Evolutionary conservation across 768 basidiomycete species (phyloP).

Genomic region (Suillus clintonianus): DNA sequence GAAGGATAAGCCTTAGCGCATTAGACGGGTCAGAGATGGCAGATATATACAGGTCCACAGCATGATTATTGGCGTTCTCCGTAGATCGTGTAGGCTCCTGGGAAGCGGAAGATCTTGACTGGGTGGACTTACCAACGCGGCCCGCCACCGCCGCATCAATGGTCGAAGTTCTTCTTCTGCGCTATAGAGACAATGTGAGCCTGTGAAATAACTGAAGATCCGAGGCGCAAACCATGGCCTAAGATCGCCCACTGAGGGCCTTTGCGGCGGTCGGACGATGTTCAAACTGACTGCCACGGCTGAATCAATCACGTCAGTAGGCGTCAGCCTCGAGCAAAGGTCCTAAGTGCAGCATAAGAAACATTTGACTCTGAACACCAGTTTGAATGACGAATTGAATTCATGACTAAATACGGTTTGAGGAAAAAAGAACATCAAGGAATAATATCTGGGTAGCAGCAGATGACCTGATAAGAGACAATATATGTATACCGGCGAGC

Average conservation of each 20-base stretch:
- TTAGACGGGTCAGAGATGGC: conserved; percentile 11
- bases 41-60: conserved; percentile 68
- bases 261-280: conserved; percentile 68
- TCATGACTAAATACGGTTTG: conserved; percentile 50
- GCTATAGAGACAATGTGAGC: conserved; percentile 40
- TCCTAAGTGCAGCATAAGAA: conserved; percentile 2
- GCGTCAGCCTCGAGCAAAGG: not conserved
- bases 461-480: conserved; percentile 34
- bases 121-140: conserved; percentile 43
- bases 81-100: conserved; percentile 35
- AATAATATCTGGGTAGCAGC: conserved; percentile 34
- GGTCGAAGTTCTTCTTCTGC: conserved; percentile 73
- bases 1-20: conserved; percentile 10
- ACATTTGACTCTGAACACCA: not conserved
- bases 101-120: conserved; percentile 49
- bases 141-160: conserved; percentile 26
- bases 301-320: conserved; percentile 6
- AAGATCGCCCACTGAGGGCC: conserved; percentile 67
- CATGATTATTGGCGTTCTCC: conserved; percentile 50
- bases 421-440: conserved; percentile 34
- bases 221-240: conserved; percentile 55
- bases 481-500: conserved; percentile 41
- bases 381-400: conserved; percentile 39
- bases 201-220: conserved; percentile 1
- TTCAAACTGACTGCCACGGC: conserved; percentile 47